Evolutionary conservation across 2,329 filamentous ascomycete species (phyloP), one percentile per base, ranked within the genome.

Genomic region (Sarocladium kiliense): DNA sequence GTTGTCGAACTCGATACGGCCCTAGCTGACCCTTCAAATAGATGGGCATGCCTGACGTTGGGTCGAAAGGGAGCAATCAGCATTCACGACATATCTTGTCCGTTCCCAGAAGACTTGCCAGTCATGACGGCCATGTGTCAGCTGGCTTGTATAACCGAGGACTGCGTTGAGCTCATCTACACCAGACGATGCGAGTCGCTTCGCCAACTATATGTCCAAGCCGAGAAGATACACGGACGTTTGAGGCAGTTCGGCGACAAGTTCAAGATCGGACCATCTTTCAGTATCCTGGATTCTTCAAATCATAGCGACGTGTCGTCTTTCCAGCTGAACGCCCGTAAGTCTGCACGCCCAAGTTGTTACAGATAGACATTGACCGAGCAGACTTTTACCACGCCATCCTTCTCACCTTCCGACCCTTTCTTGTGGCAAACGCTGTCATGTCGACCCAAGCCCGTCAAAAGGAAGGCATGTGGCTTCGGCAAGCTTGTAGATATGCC

Each of bases 141-240:
- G 21, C 25, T 49, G 44, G 44, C 44, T 3, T 49, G 25, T 10
- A 49, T 49, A 11, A 49, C 19, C 23, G 44, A 49, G 21, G 44
- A 49, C 30, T 49, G 44, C 25, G 44, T 49, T n/a, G 44, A 49
- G 44, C 14, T 49, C 10, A 49, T 49, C 44, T 49, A 49, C 26
- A 49, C 44, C n/a, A 49, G 26, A 23, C 44, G 44, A 6, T 49
- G 44, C 25, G 44, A 49, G 21, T 49, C 44, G 21, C 25, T 49
- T 3, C 44, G 44, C n/a, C 44, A 49, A 49, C 25, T 49, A 16
- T 49, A 49, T 19, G 23, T 23, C 10, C 25, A 23, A n/a, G 44
- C 44, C 3, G 44, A 49, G 9, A 49, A 30, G 25, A 49, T 49
- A 11, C 44, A 49, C 26, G 19, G 14, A 7, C 44, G 44, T 11